These are phyloP conservation scores for Pythium monospermum DNA, from an alignment of 352 stramenopile genomes.

Conservation along the genomic window DNA sequence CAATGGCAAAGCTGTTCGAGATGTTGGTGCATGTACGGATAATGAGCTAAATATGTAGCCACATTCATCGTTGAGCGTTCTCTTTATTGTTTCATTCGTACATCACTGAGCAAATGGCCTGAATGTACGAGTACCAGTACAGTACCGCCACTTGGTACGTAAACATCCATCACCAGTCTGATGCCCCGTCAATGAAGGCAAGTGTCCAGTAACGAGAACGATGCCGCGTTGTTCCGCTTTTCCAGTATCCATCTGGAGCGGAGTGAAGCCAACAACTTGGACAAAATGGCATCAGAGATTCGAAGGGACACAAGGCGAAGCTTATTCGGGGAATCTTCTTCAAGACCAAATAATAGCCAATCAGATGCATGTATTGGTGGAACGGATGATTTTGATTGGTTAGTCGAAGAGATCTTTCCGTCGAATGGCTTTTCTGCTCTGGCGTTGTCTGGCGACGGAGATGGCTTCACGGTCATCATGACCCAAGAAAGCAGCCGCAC, in stretches of 20 bases:
- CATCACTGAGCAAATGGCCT: no score
- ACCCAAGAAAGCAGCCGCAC: background rate
- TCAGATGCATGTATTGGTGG: background rate
- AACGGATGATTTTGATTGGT: slow-evolving; percentile 3
- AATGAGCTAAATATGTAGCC: no score
- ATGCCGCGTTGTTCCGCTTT: background rate
- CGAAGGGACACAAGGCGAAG: background rate
- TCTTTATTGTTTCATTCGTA: no score
- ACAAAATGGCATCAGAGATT: no score
- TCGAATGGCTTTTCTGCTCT: slow-evolving; percentile 6
- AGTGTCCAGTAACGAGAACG: background rate
- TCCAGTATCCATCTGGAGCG: background rate
- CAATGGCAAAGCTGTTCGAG: no score
- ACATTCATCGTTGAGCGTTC: no score
- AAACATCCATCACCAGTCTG: no score
- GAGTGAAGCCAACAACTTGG: no score
- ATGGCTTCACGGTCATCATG: background rate
- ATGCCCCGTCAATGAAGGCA: background rate
- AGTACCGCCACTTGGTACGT: no score
- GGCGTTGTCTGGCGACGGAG: slow-evolving; percentile 1
- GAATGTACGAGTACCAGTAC: no score
- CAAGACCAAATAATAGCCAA: slow-evolving; percentile 4
- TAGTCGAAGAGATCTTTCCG: slow-evolving; percentile 10
- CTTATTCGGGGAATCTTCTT: background rate
- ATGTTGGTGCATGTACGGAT: no score